phyloP scores from a whole-genome alignment of 164 flowering plant species.

The Malania oleifera region DNA sequence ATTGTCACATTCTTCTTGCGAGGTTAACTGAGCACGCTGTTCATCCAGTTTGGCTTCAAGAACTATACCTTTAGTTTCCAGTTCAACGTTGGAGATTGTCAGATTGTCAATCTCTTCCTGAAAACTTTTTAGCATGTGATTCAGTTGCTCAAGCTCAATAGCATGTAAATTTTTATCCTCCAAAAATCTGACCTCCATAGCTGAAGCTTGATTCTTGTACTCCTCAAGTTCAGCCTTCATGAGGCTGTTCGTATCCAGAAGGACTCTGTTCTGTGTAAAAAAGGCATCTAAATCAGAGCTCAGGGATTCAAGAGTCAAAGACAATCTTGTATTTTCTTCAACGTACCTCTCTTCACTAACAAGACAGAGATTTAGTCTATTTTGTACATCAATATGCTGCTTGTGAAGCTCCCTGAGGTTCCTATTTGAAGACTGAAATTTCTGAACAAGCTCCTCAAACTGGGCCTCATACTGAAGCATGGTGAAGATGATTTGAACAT shows the following conservation, averaged over 20 bases:
- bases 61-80: conserved; percentile 43
- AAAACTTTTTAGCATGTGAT: conserved; percentile 24
- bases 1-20: conserved; percentile 28
- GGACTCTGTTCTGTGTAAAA: conserved; percentile 25
- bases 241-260: conserved; percentile 26
- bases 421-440: conserved; percentile 28
- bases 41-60: conserved; percentile 56
- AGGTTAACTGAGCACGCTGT: conserved; percentile 22
- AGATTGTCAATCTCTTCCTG: conserved; percentile 43
- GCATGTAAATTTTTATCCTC: conserved; percentile 24
- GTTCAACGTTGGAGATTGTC: conserved; percentile 43
- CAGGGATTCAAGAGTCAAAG: conserved; percentile 29
- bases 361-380: conserved; percentile 29
- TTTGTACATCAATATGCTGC: conserved; percentile 39
- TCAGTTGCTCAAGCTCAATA: conserved; percentile 41
- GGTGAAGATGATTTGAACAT: conserved; percentile 41
- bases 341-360: conserved; percentile 33
- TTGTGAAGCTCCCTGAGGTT: conserved; percentile 33
- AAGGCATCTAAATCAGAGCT: conserved; percentile 49
- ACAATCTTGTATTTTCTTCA: conserved; percentile 48
- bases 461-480: conserved; percentile 37
- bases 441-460: conserved; percentile 37
- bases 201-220: conserved; percentile 24
- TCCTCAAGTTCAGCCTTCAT: conserved; percentile 37
- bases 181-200: conserved; percentile 16